Conservation (phyloP, 1,284 basidiomycete species). For the Sporisorium sorghi region DNA sequence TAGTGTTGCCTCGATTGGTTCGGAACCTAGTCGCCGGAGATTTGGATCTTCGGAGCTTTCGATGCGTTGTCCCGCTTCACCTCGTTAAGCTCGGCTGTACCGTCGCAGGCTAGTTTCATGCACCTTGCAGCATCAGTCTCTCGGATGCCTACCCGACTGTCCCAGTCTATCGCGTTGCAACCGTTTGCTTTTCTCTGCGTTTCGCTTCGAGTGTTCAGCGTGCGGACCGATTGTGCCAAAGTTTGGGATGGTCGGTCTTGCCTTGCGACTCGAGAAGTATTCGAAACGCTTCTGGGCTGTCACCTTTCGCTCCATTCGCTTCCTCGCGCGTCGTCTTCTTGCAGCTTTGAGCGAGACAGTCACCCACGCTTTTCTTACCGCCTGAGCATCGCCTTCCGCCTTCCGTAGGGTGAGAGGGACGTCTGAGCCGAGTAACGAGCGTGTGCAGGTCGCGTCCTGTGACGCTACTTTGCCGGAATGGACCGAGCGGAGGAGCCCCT, state of each 20-base stretch:
- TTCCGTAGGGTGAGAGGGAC: no score
- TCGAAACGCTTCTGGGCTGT: neutral
- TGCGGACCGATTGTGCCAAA: neutral
- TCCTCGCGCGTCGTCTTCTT: no score
- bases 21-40: neutral
- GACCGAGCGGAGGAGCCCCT: no score
- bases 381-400: no score
- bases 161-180: neutral
- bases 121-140: neutral
- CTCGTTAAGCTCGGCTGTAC: slow-evolving; percentile 2
- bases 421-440: neutral
- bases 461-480: no score
- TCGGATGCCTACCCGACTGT: neutral
- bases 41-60: no score
- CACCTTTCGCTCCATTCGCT: neutral
- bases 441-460: neutral
- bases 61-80: no score
- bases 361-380: no score
- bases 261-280: neutral
- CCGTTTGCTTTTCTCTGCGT: neutral
- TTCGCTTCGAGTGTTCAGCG: neutral
- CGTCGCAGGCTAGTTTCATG: neutral
- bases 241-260: neutral
- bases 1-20: neutral
- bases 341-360: neutral